Evolutionary conservation across 2,329 filamentous ascomycete genomes (phyloP), one percentile per base, ranked within the genome.

Genomic region (Alternaria ventricosa): DNA sequence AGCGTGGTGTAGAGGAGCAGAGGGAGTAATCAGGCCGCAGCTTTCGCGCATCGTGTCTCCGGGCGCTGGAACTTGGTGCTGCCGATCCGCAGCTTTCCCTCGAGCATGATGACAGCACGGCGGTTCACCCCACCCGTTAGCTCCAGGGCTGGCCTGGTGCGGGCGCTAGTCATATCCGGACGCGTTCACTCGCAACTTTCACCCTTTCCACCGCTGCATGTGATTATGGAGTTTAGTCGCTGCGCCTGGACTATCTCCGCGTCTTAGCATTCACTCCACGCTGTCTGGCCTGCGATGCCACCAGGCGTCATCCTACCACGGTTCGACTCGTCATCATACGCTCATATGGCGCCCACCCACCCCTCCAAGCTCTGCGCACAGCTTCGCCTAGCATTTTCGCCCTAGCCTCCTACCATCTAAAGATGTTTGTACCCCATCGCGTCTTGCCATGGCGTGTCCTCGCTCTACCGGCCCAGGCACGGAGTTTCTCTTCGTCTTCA

Each of bases 401-500:
- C 44, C 51, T 58, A 60, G 55, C 33, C 25, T 20, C 27, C 47
- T 54, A 27, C 47, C 45, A 45, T 47, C 58, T 44, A 27, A 44
- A 72, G 67, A 74, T 68, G 63, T 68, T 69, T 44, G 65, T 67
- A 15, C 71, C 62, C 28, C 69, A 63, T 55, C 70, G 69, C 57
- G 45, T 71, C 20, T 69, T 77, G 59, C 73, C 70, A 43, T 74
- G 75, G 71, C 68, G 72, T 54, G 63, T 62, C 47, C 27, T 64
- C 55, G 69, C 27, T 20, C 50, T 57, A 7, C 63, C 62, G 7
- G 10, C 59, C 5, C 70, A 55, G 7, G 27, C 61, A 3, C 71
- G 74, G 5, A 50, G 9, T 60, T 77, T 80, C 62, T 77, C 77
- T 9, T 71, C 74, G 3, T 75, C 73, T 25, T 30, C 60, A 13